Percentiles rank a stretch among this genome's conserved stretches.
Conservation (phyloP, 2,329 filamentous ascomycete genomes). For the Ophiostoma ulmi region DNA sequence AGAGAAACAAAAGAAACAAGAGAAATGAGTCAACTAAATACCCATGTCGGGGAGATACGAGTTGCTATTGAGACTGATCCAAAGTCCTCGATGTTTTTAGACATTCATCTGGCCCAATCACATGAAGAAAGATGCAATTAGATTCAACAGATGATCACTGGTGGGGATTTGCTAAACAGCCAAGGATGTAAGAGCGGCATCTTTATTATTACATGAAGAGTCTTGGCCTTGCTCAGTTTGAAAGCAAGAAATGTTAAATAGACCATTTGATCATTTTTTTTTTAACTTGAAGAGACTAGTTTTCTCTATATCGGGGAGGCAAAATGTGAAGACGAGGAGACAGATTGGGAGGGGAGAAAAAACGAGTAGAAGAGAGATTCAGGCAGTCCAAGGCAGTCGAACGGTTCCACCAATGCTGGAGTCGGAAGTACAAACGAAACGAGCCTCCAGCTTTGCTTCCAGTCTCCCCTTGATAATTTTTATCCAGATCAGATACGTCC, state of each 20-base stretch:
- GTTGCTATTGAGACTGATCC: neutral
- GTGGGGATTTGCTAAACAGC: too few relatives aligned
- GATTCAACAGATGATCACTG: too few relatives aligned
- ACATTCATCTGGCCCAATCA: too few relatives aligned
- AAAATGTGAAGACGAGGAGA: neutral
- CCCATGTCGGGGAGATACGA: neutral
- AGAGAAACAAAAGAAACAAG: neutral
- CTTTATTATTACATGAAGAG: too few relatives aligned
- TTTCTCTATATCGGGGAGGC: too few relatives aligned
- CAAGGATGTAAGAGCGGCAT: too few relatives aligned
- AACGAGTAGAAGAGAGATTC: neutral
- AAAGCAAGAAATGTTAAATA: too few relatives aligned
- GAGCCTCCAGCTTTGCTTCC: neutral
- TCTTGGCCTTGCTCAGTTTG: too few relatives aligned
- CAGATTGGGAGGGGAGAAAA: neutral
- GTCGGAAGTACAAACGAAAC: neutral
- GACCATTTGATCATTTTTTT: too few relatives aligned
- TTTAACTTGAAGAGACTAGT: too few relatives aligned
- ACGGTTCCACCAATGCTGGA: neutral
- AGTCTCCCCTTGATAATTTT: neutral
- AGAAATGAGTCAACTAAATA: neutral
- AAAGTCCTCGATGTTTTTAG: too few relatives aligned
- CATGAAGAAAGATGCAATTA: too few relatives aligned
- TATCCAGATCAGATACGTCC: neutral
- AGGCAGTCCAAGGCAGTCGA: neutral